These are phyloP conservation scores for Odonthalia washingtoniensis DNA, from an alignment of 31 red algal genomes.

Conservation along the genomic window DNA sequence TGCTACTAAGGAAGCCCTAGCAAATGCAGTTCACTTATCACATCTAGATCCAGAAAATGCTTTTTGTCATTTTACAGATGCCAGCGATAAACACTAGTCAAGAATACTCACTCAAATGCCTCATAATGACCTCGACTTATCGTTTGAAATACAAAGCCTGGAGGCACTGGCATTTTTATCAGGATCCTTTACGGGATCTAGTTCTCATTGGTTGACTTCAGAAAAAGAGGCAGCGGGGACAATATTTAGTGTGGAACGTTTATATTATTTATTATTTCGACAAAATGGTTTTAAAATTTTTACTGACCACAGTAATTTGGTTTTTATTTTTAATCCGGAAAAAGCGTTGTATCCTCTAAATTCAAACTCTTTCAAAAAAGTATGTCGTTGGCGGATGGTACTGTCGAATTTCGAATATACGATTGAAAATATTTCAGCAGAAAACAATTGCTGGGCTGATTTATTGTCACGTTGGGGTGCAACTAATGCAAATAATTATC, in stretches of 20 bases:
- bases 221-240: neutral
- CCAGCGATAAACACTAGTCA: no score
- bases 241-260: neutral
- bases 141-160: no score
- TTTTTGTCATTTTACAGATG: no score
- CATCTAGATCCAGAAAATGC: no score
- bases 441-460: neutral
- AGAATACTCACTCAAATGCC: no score
- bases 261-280: neutral
- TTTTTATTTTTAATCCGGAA: neutral
- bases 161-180: no score
- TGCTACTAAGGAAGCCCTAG: no score
- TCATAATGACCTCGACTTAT: no score
- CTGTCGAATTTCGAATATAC: neutral
- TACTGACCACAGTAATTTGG: neutral
- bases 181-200: neutral
- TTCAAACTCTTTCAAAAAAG: neutral
- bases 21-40: no score
- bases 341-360: neutral
- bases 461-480: neutral
- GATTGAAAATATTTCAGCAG: neutral
- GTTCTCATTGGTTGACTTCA: neutral
- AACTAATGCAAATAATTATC: no score
- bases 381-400: neutral
- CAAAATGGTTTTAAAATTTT: neutral